A percentile compares a stretch with the other conserved stretches of the same genome.
Conservation (phyloP, 2,329 filamentous ascomycete species). For the Penicillium brevicompactum region DNA sequence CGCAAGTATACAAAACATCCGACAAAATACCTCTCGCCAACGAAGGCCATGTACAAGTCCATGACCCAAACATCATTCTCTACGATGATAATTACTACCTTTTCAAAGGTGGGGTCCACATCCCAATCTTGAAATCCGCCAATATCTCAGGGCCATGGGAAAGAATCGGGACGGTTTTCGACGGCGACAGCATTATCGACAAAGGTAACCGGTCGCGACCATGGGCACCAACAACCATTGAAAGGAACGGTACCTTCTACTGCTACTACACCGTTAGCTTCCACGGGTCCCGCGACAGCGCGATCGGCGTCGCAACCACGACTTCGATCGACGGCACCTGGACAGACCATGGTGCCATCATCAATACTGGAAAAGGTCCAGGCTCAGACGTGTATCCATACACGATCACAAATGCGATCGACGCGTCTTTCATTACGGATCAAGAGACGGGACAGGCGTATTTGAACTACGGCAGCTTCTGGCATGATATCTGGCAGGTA, state of each 20-base stretch:
- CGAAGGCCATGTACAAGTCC: conserved; percentile 28
- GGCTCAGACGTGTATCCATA: conserved; percentile 33
- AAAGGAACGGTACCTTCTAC: conserved; percentile 35
- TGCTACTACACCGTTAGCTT: conserved; percentile 40
- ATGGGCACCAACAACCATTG: conserved; percentile 39
- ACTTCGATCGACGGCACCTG: conserved; percentile 27
- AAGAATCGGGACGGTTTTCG: conserved; percentile 34
- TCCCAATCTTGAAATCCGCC: conserved; percentile 8
- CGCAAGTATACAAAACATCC: conserved; percentile 29
- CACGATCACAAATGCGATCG: conserved; percentile 41
- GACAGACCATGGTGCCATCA: conserved; percentile 39
- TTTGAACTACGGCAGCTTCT: conserved; percentile 40
- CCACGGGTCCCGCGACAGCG: conserved; percentile 33
- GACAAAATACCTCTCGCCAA: conserved; percentile 30
- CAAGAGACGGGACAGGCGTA: conserved; percentile 29
- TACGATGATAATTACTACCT: conserved; percentile 35
- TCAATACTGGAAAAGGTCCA: conserved; percentile 32
- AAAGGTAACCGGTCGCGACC: conserved; percentile 34
- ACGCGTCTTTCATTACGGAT: conserved; percentile 35
- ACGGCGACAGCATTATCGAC: conserved; percentile 31
- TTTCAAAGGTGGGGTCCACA: conserved; percentile 32
- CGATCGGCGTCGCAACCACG: conserved; percentile 39
- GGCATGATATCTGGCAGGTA: conserved; percentile 39
- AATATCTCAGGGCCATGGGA: conserved; percentile 37
- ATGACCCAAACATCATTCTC: conserved; percentile 38